Conservation (phyloP, 768 basidiomycete species). For the Suillus luteus region DNA sequence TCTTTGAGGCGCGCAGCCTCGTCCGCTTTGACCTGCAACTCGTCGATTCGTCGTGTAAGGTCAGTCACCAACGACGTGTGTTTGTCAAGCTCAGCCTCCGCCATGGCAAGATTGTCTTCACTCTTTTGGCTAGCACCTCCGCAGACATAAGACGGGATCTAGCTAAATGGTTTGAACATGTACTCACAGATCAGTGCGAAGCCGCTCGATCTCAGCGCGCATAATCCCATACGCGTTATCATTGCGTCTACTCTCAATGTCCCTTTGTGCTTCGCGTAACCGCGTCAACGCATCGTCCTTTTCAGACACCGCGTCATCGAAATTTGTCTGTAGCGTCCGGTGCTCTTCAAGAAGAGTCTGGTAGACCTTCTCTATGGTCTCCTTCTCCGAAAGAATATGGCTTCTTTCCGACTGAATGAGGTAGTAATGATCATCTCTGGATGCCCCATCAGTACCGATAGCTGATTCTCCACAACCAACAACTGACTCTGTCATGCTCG, state of each 20-base stretch:
- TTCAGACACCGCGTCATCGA: conserved; percentile 77
- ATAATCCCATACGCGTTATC: conserved; percentile 78
- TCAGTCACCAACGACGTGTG: conserved; percentile 69
- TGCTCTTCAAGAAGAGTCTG: conserved; percentile 76
- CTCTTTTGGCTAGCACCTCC: conserved; percentile 77
- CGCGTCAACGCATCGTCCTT: conserved; percentile 73
- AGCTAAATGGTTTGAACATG: conserved; percentile 2
- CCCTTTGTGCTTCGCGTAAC: conserved; percentile 58
- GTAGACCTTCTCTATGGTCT: conserved; percentile 82
- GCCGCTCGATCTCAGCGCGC: conserved; percentile 78
- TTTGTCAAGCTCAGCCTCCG: conserved; percentile 84
- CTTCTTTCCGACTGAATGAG: conserved; percentile 80
- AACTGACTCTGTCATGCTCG: conserved; percentile 80
- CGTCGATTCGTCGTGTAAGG: conserved; percentile 77
- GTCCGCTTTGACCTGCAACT: conserved; percentile 76
- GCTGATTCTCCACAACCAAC: conserved; percentile 8
- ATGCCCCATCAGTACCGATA: conserved; percentile 14
- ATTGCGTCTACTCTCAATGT: conserved; percentile 59
- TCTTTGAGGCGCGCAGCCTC: conserved; percentile 84
- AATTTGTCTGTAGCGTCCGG: conserved; percentile 67
- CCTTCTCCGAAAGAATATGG: conserved; percentile 79
- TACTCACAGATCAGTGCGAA: conserved; percentile 84
- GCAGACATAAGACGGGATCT: conserved; percentile 27
- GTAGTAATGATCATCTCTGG: conserved; percentile 90
- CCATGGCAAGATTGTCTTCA: conserved; percentile 84